Conservation (phyloP, 2,329 filamentous ascomycete genomes). For the Penicillium sp. region DNA sequence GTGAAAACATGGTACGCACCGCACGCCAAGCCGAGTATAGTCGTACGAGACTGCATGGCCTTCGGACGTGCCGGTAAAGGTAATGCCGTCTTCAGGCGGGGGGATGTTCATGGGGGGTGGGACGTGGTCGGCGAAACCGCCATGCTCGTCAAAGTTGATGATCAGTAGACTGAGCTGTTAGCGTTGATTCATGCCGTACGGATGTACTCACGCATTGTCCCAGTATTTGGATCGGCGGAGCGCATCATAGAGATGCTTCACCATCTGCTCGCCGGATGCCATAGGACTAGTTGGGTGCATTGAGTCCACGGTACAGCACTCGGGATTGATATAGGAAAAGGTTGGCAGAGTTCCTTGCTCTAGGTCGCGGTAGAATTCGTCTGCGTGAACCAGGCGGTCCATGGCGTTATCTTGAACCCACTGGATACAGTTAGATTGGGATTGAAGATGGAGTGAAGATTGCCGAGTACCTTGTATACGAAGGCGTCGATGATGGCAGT, state of each 20-base stretch:
- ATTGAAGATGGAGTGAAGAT: too few relatives aligned
- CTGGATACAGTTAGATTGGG: conserved; percentile 10
- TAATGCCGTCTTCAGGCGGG: conserved; percentile 30
- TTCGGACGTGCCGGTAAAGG: conserved; percentile 28
- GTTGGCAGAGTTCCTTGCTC: conserved; percentile 60
- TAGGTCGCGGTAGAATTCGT: conserved; percentile 60
- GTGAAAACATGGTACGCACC: conserved; percentile 12
- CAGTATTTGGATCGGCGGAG: conserved; percentile 39
- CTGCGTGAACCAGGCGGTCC: conserved; percentile 28
- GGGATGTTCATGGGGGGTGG: conserved; percentile 36
- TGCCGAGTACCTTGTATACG: conserved; percentile 35
- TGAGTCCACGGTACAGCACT: conserved; percentile 34
- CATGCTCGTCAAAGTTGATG: conserved; percentile 41
- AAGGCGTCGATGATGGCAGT: conserved; percentile 35
- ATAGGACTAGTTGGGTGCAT: conserved; percentile 40
- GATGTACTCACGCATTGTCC: conserved; percentile 28
- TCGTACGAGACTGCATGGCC: conserved; percentile 34
- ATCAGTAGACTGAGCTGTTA: conserved; percentile 30
- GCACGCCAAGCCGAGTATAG: conserved; percentile 38
- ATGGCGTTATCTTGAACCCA: conserved; percentile 38
- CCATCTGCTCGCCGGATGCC: conserved; percentile 35
- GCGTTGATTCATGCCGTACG: not conserved
- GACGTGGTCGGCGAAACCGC: conserved; percentile 40
- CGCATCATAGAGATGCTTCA: conserved; percentile 42
- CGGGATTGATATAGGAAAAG: conserved; percentile 50